A percentile compares a stretch with the other conserved stretches of the same genome.
These are phyloP conservation scores for Aspergillus sp. DNA, from an alignment of 2,329 filamentous ascomycete genomes.

Conservation along the genomic window DNA sequence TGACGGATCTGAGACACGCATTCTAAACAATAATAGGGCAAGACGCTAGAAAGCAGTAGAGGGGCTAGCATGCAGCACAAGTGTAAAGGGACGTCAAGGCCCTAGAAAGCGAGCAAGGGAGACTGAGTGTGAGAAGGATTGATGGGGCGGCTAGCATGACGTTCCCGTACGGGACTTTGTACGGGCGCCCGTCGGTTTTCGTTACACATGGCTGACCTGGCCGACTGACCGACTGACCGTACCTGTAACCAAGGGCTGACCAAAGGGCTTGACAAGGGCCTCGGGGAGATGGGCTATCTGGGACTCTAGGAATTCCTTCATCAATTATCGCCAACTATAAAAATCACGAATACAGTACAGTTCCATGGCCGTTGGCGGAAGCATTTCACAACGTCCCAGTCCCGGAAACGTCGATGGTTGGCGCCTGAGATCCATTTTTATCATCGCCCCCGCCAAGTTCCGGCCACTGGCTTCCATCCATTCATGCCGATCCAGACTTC, in stretches of 20 bases:
- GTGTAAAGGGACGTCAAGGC: not conserved
- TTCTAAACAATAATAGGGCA: slow-evolving; percentile 3
- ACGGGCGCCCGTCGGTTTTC: not conserved
- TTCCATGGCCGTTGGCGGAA: not conserved
- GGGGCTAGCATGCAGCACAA: not conserved
- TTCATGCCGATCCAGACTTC: not conserved
- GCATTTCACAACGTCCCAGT: not conserved
- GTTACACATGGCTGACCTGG: not conserved
- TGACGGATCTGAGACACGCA: slow-evolving; percentile 18
- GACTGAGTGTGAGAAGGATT: not conserved
- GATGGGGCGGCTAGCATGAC: not conserved
- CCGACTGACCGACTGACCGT: not conserved
- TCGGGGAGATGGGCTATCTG: not conserved
- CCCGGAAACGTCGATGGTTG: slow-evolving; percentile 25
- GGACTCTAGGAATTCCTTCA: not conserved
- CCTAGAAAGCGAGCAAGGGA: not conserved
- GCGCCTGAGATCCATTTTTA: slow-evolving; percentile 5
- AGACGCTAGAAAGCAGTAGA: not conserved
- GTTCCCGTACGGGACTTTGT: not conserved
- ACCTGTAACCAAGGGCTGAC: not conserved
- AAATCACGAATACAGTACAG: not conserved
- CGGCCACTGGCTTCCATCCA: slow-evolving; percentile 13
- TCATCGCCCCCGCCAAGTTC: slow-evolving; percentile 12
- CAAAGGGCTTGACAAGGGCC: not conserved
- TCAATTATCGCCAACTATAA: slow-evolving; percentile 2